Percentiles rank a stretch among this genome's conserved stretches.
Evolutionary conservation across 805 yeast genomes (phyloP).

Genomic region (Candida nitratophila): DNA sequence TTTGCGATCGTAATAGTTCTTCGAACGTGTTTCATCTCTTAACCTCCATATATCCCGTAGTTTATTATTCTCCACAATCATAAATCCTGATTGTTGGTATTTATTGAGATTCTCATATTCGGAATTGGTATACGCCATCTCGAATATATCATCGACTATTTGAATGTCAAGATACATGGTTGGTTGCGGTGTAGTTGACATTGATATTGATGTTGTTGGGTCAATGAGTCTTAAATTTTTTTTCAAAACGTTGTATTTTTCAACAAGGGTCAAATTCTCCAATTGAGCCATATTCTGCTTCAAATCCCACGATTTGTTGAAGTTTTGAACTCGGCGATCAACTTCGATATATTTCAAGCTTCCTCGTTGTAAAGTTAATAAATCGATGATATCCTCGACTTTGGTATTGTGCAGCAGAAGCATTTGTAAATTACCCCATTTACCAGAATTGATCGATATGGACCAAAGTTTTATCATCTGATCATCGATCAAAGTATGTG

Average conservation of each 20-base stretch:
- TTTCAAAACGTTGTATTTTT: no score
- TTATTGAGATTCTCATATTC: no score
- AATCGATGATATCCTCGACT: neutral
- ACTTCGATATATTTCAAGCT: neutral
- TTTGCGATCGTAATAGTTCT: no score
- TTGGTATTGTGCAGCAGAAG: neutral
- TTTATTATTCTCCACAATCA: neutral
- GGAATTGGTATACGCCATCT: no score
- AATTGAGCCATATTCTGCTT: no score
- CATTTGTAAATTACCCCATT: conserved; percentile 10
- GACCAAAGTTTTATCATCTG: conserved; percentile 17
- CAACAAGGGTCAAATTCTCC: neutral
- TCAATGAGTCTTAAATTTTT: no score
- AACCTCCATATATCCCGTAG: neutral
- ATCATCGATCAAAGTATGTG: conserved; percentile 8
- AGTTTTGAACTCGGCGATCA: neutral
- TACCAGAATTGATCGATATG: conserved; percentile 19
- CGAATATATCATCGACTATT: neutral
- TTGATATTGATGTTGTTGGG: no score
- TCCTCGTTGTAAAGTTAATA: neutral
- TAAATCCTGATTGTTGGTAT: no score
- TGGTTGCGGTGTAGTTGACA: no score
- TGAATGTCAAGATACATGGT: neutral
- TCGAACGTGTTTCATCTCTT: neutral
- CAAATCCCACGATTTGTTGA: neutral